phyloP scores from a whole-genome alignment of 176 grass and related monocot species.

The Aegilops bicornis region DNA sequence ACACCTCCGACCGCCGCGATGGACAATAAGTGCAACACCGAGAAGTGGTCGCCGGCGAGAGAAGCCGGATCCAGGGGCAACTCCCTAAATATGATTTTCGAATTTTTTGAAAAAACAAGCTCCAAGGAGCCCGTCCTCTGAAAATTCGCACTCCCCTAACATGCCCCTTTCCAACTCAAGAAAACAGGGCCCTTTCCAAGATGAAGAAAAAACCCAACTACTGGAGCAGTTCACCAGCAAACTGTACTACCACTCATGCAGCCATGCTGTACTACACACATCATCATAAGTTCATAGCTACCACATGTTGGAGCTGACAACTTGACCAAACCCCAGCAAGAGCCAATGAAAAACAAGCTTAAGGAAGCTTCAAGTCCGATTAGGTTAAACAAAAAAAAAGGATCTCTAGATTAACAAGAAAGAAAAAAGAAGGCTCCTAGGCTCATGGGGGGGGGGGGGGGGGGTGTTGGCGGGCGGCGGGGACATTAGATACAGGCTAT shows the following conservation, averaged over 20 bases:
- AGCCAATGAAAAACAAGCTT: conserved; percentile 24
- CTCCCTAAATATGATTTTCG: no score
- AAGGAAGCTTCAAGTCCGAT: conserved; percentile 27
- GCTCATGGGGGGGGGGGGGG: no score
- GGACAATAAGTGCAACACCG: no score
- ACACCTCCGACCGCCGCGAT: no score
- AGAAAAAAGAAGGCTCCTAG: conserved; percentile 14
- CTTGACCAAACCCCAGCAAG: conserved; percentile 22
- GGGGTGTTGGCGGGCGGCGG: conserved; percentile 21
- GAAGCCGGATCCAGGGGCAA: no score
- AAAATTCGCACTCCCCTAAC: no score
- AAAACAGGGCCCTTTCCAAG: conserved; percentile 8
- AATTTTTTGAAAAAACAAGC: no score
- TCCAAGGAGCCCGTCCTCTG: no score
- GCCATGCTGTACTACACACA: conserved; percentile 35
- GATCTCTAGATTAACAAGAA: conserved; percentile 19
- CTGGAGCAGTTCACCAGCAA: conserved; percentile 32
- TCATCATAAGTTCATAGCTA: neutral
- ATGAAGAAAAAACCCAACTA: neutral
- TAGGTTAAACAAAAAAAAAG: conserved; percentile 25
- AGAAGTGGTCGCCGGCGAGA: no score
- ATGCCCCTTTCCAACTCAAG: no score
- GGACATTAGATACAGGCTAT: conserved; percentile 53
- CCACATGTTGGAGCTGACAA: conserved; percentile 17
- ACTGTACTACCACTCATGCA: conserved; percentile 1